phyloP scores from a whole-genome alignment of 306 rosid genomes.

The Lagenaria siceraria region DNA sequence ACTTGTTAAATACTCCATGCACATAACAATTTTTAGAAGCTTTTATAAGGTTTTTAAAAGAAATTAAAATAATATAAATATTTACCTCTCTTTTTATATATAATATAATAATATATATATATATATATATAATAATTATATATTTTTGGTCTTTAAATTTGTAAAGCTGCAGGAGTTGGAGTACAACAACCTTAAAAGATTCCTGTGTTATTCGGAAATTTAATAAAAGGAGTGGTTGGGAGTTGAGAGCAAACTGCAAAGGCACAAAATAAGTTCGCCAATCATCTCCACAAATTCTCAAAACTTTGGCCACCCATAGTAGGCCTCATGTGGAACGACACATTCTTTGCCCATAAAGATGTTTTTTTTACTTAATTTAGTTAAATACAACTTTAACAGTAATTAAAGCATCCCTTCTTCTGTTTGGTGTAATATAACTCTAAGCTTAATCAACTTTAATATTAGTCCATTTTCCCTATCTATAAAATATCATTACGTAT shows the following conservation, averaged over 20 bases:
- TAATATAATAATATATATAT: too few relatives aligned
- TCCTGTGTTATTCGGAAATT: neutral
- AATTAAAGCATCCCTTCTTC: neutral
- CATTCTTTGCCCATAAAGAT: neutral
- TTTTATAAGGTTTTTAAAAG: neutral
- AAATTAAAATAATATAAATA: too few relatives aligned
- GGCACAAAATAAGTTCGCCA: neutral
- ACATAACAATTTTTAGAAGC: neutral
- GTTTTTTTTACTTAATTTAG: neutral
- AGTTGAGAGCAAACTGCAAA: constrained; percentile 1
- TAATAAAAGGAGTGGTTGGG: neutral
- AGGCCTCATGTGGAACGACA: constrained; percentile 5
- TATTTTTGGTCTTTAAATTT: neutral
- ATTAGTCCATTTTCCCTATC: neutral
- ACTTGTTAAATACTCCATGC: constrained; percentile 5
- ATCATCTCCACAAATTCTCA: neutral
- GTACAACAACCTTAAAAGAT: constrained; percentile 5
- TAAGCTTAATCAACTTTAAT: neutral
- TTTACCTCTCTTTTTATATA: too few relatives aligned
- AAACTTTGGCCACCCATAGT: neutral
- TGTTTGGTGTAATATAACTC: neutral
- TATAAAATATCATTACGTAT: neutral
- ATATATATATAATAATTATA: too few relatives aligned
- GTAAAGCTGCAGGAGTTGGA: neutral
- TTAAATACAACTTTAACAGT: neutral